phyloP scores from a whole-genome alignment of 441 rosid genomes.

The Gossypium davidsonii region DNA sequence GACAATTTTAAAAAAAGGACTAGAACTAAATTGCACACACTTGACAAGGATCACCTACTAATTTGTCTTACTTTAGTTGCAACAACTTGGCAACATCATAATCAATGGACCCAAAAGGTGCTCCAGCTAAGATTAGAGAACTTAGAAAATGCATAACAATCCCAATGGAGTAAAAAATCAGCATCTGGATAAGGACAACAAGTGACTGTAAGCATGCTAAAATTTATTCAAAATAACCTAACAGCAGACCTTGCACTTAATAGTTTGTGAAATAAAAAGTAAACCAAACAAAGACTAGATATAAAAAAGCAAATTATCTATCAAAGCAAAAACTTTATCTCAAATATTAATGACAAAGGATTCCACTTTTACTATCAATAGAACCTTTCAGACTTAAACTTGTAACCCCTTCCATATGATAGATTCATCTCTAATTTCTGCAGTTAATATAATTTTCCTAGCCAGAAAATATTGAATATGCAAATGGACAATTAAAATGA shows the following conservation, averaged over 20 bases:
- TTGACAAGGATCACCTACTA: not conserved
- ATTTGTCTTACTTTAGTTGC: not conserved
- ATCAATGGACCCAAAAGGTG: constrained; percentile 8
- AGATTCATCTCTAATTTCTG: not conserved
- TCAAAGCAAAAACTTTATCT: not conserved
- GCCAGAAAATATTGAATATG: not conserved
- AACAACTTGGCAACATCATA: not conserved
- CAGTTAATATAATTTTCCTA: not conserved
- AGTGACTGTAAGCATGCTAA: not conserved
- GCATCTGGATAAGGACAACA: not conserved
- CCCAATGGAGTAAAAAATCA: not conserved
- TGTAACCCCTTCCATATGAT: not conserved
- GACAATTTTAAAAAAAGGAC: not conserved
- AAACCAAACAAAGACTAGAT: not conserved
- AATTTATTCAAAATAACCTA: not conserved
- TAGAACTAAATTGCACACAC: not conserved
- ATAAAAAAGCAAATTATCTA: not conserved
- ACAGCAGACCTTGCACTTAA: not conserved
- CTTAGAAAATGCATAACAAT: not conserved
- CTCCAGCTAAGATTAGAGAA: not conserved
- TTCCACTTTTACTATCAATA: not conserved
- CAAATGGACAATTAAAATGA: not conserved
- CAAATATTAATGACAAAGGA: not conserved
- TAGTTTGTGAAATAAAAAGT: not conserved
- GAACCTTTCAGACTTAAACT: not conserved